These are phyloP conservation scores for Sugiyamaella chiloensis DNA, from an alignment of 805 yeast species.

Conservation along the genomic window DNA sequence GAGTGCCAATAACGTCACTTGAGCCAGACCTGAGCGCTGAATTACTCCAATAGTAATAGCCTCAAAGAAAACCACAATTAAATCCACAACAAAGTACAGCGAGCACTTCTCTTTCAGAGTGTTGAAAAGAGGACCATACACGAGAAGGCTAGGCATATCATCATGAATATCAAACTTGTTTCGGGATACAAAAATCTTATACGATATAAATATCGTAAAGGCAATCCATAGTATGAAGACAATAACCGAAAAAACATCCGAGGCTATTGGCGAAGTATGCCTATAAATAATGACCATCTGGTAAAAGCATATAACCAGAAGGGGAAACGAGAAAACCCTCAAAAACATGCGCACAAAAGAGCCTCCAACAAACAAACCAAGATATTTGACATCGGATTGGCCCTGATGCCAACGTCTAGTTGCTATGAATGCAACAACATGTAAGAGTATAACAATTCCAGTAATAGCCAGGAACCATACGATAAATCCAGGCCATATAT, in stretches of 20 bases:
- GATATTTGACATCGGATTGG: slow-evolving; percentile 5
- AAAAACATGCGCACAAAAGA: slow-evolving; percentile 27
- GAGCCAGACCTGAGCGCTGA: slow-evolving; percentile 36
- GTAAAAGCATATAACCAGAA: slow-evolving; percentile 29
- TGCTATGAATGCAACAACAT: background rate
- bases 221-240: slow-evolving; percentile 27
- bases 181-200: slow-evolving; percentile 15
- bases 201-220: slow-evolving; percentile 17
- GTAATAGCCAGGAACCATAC: slow-evolving; percentile 31
- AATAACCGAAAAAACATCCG: slow-evolving; percentile 30
- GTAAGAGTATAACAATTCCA: slow-evolving; percentile 18
- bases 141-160: slow-evolving; percentile 27
- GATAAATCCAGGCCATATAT: slow-evolving; percentile 36
- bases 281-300: slow-evolving; percentile 27
- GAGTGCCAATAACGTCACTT: slow-evolving; percentile 30
- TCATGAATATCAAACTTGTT: slow-evolving; percentile 26
- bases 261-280: slow-evolving; percentile 20
- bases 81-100: slow-evolving; percentile 20
- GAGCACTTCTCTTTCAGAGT: slow-evolving; percentile 27
- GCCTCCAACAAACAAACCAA: slow-evolving; percentile 28
- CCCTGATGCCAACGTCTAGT: slow-evolving; percentile 17
- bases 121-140: slow-evolving; percentile 33
- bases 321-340: slow-evolving; percentile 29
- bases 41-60: slow-evolving; percentile 34
- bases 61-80: slow-evolving; percentile 26